These are phyloP conservation scores for Rhododendron simsii DNA, from an alignment of 148 eudicot species.

Conservation along the genomic window DNA sequence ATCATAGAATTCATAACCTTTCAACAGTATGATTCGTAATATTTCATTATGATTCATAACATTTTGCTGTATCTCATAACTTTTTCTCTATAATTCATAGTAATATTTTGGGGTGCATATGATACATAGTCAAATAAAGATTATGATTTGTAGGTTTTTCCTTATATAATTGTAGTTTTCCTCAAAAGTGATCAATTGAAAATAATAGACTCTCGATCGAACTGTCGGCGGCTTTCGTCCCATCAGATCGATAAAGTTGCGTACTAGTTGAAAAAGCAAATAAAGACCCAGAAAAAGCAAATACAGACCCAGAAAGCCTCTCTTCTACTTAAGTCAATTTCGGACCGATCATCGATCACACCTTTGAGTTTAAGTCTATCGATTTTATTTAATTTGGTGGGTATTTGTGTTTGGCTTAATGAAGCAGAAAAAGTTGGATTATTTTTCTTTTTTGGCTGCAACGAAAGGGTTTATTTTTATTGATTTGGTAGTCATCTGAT, in stretches of 20 bases:
- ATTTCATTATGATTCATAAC: too few relatives aligned
- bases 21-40: too few relatives aligned
- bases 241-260: not conserved
- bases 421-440: not conserved
- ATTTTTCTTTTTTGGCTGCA: not conserved
- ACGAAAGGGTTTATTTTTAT: not conserved
- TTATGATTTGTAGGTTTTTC: too few relatives aligned
- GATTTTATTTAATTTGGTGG: not conserved
- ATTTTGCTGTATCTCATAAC: too few relatives aligned
- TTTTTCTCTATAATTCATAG: too few relatives aligned
- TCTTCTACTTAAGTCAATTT: not conserved
- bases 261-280: not conserved
- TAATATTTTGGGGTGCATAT: too few relatives aligned
- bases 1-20: too few relatives aligned
- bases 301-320: too few relatives aligned
- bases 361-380: not conserved
- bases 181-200: not conserved
- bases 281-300: not conserved
- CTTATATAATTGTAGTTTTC: not conserved
- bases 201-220: not conserved
- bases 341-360: not conserved
- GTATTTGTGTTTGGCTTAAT: not conserved
- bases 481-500: not conserved
- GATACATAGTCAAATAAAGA: too few relatives aligned
- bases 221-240: not conserved